Base-by-base conservation (phyloP, 805 yeast genomes). In the Ogataea naganishii region DNA sequence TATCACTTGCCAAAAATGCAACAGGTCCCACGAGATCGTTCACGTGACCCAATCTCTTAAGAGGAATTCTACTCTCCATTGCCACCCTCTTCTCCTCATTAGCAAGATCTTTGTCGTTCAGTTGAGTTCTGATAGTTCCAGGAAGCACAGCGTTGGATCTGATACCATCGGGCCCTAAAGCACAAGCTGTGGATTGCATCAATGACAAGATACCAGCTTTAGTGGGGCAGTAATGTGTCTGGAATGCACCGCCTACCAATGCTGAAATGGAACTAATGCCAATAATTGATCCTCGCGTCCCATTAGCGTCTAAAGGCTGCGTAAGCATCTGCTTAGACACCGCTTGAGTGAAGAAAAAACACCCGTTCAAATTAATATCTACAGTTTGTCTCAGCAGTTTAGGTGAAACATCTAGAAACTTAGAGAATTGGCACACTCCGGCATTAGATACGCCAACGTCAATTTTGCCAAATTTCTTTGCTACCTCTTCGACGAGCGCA, bases 161-260 rank as follows among this genome's bases (percentile, higher is more conserved):
- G 24, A 64, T 64, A 6, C 65, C 64, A 35, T 58, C 55, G 26
- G 56, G 45, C 2, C 68, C 68, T 19, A 64, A 50, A 2, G 66
- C 64, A 34, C 60, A 56, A 2, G 70, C 69, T 19, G 51, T 49
- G 11, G 65, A 54, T 40, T 64, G 69, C 55, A 62, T 63, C 37
- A 64, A 43, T 13, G 64, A 58, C 27, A 61, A 40, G 24, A 64
- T 49, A 12, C 66, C 70, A n/a, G 67, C 68, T 34, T 64, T 64
- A 9, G 70, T 61, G 12, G 69, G 67, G n/a, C 66, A 60, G 41
- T 64, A 64, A 38, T 63, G 69, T 4, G 63, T 57, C 36, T 64
- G 70, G 24, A 42, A 40, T 6, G 59, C 67, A 17, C 70, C 71
- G 13, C 69, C 70, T 6, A 63, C 69, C 7, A 63, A 43, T 1